A percentile compares a stretch with the other conserved stretches of the same genome.
Evolutionary conservation across 345 rosid genomes (phyloP).

Genomic region (Citrus hindsii): DNA sequence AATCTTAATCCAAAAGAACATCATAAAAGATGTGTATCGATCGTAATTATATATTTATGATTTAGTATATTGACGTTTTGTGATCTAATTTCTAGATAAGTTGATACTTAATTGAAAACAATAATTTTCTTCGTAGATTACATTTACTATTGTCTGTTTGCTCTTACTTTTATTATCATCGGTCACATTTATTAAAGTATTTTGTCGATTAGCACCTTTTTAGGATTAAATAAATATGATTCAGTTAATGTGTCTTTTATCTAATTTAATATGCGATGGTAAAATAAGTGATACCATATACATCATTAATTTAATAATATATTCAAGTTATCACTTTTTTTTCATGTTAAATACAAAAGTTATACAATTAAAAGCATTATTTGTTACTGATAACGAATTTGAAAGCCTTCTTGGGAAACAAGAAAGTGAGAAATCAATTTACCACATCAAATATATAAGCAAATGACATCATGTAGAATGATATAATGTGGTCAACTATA

Average conservation of each 20-base stretch:
- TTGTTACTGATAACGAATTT: not conserved
- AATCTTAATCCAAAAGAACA: no score
- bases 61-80: not conserved
- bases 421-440: no score
- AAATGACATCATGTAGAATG: no score
- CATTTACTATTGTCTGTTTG: not conserved
- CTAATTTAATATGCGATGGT: not conserved
- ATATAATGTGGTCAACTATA: no score
- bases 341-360: not conserved
- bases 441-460: no score
- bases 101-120: no score
- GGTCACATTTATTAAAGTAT: not conserved
- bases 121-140: no score
- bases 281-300: not conserved
- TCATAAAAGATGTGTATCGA: not conserved
- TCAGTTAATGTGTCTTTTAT: not conserved
- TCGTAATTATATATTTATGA: no score
- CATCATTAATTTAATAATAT: not conserved
- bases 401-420: not conserved
- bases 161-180: not conserved
- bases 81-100: no score
- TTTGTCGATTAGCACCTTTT: not conserved
- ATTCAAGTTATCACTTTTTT: not conserved
- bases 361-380: not conserved
- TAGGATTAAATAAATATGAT: not conserved